phyloP scores from a whole-genome alignment of 371 early-diverging fungal species.

The Phascolomyces articulosus region DNA sequence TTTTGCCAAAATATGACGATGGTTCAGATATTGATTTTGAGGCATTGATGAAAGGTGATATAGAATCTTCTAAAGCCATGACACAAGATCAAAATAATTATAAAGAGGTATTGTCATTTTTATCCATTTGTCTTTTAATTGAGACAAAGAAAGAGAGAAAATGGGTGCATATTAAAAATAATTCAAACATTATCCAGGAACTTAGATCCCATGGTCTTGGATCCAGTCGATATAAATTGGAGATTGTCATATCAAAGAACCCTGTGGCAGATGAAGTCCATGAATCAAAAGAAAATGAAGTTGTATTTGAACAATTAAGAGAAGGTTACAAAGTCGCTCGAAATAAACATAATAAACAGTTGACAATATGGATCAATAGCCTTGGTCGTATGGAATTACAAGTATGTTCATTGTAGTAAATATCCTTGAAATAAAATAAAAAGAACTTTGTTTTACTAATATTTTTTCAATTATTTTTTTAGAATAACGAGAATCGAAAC shows the following conservation, averaged over 20 bases:
- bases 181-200: constrained; percentile 14
- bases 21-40: constrained; percentile 27
- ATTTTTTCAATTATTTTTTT: too few species aligned
- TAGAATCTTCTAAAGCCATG: neutral
- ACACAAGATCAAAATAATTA: constrained; percentile 29
- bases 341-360: constrained; percentile 43
- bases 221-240: constrained; percentile 63
- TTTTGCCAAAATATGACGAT: constrained; percentile 51
- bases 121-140: neutral
- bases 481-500: constrained; percentile 42
- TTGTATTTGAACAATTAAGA: constrained; percentile 64
- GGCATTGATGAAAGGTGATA: constrained; percentile 36
- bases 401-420: constrained; percentile 9
- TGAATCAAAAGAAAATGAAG: constrained; percentile 62
- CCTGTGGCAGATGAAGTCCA: constrained; percentile 51
- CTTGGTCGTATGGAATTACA: constrained; percentile 50
- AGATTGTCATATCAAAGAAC: constrained; percentile 55
- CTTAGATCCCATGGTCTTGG: constrained; percentile 59
- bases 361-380: constrained; percentile 56
- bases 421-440: neutral
- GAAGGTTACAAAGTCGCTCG: constrained; percentile 58
- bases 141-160: too few species aligned
- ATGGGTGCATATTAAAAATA: too few species aligned
- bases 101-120: neutral
- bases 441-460: neutral